These are phyloP conservation scores for Oldenlandia corymbosa DNA, from an alignment of 257 asterid species.

Conservation along the genomic window DNA sequence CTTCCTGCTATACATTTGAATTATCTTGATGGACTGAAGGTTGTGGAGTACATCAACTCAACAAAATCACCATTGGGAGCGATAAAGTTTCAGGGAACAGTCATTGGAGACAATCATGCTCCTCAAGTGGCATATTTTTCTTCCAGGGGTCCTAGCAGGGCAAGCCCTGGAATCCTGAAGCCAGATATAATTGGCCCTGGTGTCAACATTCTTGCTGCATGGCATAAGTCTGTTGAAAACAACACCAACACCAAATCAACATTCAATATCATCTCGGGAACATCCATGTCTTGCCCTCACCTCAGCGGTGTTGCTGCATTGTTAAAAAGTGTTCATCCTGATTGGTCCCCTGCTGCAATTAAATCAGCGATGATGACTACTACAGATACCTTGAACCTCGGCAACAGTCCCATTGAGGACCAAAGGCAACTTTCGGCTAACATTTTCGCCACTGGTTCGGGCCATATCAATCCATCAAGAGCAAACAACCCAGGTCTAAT, in stretches of 20 bases:
- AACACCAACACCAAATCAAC: neutral
- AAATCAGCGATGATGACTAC: conserved; percentile 5
- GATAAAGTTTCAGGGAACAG: neutral
- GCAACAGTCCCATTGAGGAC: neutral
- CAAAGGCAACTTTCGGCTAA: neutral
- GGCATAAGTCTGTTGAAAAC: neutral
- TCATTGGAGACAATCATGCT: neutral
- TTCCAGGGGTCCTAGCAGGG: neutral
- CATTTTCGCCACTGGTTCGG: neutral
- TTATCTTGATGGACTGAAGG: neutral
- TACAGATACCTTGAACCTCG: neutral
- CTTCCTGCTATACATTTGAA: neutral
- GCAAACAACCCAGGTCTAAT: conserved; percentile 6
- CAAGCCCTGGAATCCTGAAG: conserved; percentile 8
- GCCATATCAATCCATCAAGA: conserved; percentile 2
- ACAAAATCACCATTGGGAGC: neutral
- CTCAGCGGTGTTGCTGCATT: conserved; percentile 6
- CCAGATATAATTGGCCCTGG: conserved; percentile 14
- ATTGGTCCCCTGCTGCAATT: conserved; percentile 10
- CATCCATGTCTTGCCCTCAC: conserved; percentile 13
- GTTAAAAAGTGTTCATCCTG: conserved; percentile 8
- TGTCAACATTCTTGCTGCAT: conserved; percentile 8
- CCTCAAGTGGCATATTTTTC: neutral
- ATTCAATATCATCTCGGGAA: neutral
- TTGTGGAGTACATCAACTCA: neutral